Base-by-base conservation (phyloP, 176 grass and related monocot species). In the Echinochloa phyllopogon region DNA sequence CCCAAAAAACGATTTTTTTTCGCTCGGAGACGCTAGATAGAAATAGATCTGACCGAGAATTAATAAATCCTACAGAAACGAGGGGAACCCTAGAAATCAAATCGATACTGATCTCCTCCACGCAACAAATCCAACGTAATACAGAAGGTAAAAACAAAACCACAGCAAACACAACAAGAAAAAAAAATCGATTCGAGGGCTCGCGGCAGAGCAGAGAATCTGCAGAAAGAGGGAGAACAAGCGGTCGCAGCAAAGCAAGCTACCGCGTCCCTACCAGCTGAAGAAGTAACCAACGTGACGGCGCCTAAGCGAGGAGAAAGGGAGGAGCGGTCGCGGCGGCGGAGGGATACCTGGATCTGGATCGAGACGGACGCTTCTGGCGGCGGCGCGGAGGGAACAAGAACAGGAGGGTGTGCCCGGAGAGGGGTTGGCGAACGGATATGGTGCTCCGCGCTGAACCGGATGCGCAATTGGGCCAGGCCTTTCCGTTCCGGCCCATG, bases 341-440 rank as follows among this genome's bases (percentile, higher is more conserved):
- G 62, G 62, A 10, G 33, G 18, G 13, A 4, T 50, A 51, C 78
- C 63, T 55, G 63, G 78, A 81, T 81, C 78, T 81, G 64, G 78
- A 69, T 53, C 45, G 78, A 55, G 21, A 20, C 48, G 63, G 21
- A 20, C 48, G 63, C 38, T 23, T 5, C 38, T 60, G 17, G 76
- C 43, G 77, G 63, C 78, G 78, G 77, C 62, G 45, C 16, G 77
- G 44, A 9, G 27, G 1, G 25, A 4, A 33, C 11, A 47, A 12
- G n/a, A 12, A 6, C 6, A 55, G 52, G 33, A 24, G 61, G 29
- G 18, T 4, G 45, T 1, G 40, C 13, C 24, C 0, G 23, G 23
- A 12, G 6, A 8, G 16, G 76, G 47, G 27, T 65, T 6, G 24
- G 42, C 43, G 60, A 51, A 15, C 47, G 49, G 63, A 80, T 80